phyloP scores from a whole-genome alignment of 2,329 filamentous ascomycete genomes.

The Phyllosticta citriasiana region DNA sequence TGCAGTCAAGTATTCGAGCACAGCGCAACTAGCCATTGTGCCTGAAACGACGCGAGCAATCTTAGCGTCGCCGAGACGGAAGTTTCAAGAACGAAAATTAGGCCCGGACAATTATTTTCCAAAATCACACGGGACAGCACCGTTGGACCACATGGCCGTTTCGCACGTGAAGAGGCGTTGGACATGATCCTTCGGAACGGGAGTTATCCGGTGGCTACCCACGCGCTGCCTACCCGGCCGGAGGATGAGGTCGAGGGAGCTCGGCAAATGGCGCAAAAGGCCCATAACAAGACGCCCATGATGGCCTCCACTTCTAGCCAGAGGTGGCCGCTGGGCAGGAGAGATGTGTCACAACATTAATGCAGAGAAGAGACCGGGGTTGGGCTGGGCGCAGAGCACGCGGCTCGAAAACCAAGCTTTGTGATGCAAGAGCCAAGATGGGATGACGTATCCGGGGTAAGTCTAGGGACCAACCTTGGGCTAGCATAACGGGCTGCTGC shows the following conservation, averaged over 20 bases:
- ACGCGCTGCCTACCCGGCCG: background rate
- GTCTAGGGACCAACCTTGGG: background rate
- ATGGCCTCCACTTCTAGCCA: background rate
- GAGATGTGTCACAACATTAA: background rate
- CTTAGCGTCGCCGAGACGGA: background rate
- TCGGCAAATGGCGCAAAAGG: background rate
- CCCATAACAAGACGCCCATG: background rate
- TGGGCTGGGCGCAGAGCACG: background rate
- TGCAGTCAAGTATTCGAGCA: background rate
- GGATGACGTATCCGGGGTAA: background rate
- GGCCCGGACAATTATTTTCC: background rate
- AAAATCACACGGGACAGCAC: background rate
- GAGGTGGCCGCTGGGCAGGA: background rate
- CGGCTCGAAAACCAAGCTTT: background rate
- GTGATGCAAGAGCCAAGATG: background rate
- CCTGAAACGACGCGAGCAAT: background rate
- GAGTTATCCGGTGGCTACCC: background rate
- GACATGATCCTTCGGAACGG: background rate
- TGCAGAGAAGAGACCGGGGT: background rate
- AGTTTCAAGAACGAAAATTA: background rate
- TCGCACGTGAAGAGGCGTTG: background rate
- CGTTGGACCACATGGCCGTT: background rate
- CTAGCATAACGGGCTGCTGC: background rate
- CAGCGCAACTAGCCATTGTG: background rate
- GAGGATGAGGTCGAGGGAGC: background rate